Conservation (phyloP, 768 basidiomycete genomes). For the Pisolithus marmoratus region DNA sequence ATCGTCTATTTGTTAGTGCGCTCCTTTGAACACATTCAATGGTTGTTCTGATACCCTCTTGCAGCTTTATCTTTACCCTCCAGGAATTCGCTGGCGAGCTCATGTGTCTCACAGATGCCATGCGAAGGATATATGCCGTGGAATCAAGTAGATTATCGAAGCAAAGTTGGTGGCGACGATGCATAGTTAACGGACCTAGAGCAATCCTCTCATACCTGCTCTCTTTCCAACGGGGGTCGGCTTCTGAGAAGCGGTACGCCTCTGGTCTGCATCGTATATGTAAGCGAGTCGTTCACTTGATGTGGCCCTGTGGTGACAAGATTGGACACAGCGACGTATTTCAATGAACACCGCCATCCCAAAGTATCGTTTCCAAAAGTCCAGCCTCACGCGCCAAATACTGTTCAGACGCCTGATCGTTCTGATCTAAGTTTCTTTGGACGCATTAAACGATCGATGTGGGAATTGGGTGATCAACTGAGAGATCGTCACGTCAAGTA, state of each 20-base stretch:
- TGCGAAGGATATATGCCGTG: conserved; percentile 69
- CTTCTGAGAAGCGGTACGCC: conserved; percentile 10
- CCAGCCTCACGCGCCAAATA: conserved; percentile 77
- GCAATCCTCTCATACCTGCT: conserved; percentile 17
- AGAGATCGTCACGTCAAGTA: conserved; percentile 77
- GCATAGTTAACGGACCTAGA: conserved; percentile 21
- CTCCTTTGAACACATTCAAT: background rate
- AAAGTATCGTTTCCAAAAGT: conserved; percentile 77
- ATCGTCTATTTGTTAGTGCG: conserved; percentile 84
- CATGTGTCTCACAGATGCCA: conserved; percentile 74
- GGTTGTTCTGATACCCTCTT: conserved; percentile 8
- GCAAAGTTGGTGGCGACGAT: conserved; percentile 37
- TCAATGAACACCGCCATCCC: conserved; percentile 45
- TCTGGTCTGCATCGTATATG: conserved; percentile 36
- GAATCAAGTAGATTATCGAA: conserved; percentile 43
- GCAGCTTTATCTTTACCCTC: conserved; percentile 90
- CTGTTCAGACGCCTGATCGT: conserved; percentile 70
- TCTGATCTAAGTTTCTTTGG: conserved; percentile 56
- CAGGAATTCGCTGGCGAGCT: conserved; percentile 92
- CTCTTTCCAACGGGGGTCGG: conserved; percentile 10
- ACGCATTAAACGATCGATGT: conserved; percentile 61
- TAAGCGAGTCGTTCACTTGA: conserved; percentile 22
- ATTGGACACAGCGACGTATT: conserved; percentile 41
- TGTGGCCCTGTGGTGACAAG: conserved; percentile 7
- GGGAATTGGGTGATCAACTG: conserved; percentile 62